Conservation (phyloP, 345 rosid genomes). For the Gynandropsis gynandra region DNA sequence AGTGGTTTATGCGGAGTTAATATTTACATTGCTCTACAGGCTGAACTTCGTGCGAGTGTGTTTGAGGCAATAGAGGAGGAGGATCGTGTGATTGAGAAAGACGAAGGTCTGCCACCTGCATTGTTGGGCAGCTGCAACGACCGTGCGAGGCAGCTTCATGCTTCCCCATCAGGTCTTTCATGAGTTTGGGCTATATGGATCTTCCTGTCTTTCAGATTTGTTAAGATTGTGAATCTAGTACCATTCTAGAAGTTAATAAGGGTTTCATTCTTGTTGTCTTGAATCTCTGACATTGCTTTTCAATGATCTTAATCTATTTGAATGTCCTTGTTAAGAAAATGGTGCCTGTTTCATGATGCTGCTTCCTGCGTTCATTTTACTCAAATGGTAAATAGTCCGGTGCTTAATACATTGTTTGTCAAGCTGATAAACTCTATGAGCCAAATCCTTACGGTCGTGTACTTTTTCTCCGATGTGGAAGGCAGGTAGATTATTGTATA, state of each 20-base stretch:
- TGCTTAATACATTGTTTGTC: no score
- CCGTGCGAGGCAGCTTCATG: slow-evolving; percentile 84
- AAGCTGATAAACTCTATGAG: no score
- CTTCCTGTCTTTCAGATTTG: no score
- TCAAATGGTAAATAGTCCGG: no score
- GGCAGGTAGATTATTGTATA: slow-evolving; percentile 1
- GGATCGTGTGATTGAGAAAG: slow-evolving; percentile 65
- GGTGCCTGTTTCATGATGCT: no score
- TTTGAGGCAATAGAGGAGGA: slow-evolving; percentile 99
- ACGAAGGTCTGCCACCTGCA: slow-evolving; percentile 81
- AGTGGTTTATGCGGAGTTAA: slow-evolving; percentile 1
- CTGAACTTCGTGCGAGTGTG: slow-evolving; percentile 95
- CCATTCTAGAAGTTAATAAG: no score
- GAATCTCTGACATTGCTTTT: no score
- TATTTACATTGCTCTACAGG: slow-evolving; percentile 37
- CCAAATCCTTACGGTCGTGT: no score
- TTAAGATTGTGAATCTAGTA: no score
- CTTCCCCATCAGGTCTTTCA: slow-evolving; percentile 78
- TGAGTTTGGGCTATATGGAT: slow-evolving; percentile 5
- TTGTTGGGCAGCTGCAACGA: slow-evolving; percentile 93
- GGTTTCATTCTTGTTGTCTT: background rate
- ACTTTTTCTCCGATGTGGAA: background rate
- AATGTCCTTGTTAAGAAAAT: no score
- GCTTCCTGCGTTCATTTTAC: background rate
- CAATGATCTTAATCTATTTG: no score